Conservation (phyloP, 768 basidiomycete species). For the Tulasnella sp. region DNA sequence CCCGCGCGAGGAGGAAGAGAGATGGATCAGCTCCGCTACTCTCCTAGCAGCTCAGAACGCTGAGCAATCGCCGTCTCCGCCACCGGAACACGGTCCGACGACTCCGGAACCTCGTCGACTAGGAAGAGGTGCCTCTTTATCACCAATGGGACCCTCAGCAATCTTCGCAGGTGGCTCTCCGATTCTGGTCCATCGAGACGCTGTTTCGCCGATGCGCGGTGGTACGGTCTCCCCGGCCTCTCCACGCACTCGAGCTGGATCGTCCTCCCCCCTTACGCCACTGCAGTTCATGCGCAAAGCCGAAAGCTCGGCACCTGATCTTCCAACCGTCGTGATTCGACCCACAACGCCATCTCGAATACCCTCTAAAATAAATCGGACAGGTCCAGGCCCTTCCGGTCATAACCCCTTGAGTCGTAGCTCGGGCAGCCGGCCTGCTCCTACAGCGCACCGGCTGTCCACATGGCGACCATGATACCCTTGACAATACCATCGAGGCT, state of each 20-base stretch:
- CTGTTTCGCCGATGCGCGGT: neutral
- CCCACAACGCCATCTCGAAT: neutral
- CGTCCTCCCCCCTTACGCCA: constrained; percentile 63
- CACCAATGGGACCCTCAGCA: constrained; percentile 55
- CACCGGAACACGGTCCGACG: constrained; percentile 28
- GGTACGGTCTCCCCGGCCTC: constrained; percentile 19
- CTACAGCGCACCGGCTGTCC: neutral
- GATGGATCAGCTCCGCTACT: constrained; percentile 74
- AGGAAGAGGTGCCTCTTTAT: constrained; percentile 29
- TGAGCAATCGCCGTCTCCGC: neutral
- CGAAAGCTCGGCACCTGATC: constrained; percentile 25
- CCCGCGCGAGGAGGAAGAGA: constrained; percentile 46
- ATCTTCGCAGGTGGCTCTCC: constrained; percentile 39
- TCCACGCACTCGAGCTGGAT: constrained; percentile 44
- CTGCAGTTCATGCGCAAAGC: constrained; percentile 80
- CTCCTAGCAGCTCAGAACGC: constrained; percentile 32
- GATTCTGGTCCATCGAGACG: constrained; percentile 12
- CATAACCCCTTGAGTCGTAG: neutral
- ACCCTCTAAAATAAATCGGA: neutral
- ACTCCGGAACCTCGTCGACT: constrained; percentile 57
- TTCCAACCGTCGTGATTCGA: neutral
- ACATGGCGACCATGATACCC: neutral
- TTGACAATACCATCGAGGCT: neutral
- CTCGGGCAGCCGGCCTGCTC: neutral
- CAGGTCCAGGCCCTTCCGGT: neutral